These are phyloP conservation scores for Neofusicoccum sp. DNA, from an alignment of 2,329 filamentous ascomycete genomes.

Conservation along the genomic window DNA sequence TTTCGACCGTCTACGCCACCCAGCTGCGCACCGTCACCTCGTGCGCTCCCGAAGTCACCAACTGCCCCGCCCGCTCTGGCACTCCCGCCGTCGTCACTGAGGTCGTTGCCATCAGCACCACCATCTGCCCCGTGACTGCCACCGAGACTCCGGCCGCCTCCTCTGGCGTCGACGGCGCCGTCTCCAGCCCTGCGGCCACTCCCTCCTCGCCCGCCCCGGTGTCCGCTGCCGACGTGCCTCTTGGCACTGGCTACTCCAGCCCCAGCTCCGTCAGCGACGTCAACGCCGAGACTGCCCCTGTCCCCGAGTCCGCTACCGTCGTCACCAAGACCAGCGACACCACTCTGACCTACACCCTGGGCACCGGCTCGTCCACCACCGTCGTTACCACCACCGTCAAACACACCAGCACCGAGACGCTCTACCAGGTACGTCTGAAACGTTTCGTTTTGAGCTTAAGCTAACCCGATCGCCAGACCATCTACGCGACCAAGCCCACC, in stretches of 20 bases:
- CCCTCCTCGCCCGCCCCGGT: slow-evolving; percentile 20
- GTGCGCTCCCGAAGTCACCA: slow-evolving; percentile 21
- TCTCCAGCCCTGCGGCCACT: background rate
- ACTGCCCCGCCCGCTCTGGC: slow-evolving; percentile 23
- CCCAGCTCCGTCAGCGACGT: slow-evolving; percentile 13
- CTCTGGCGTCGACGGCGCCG: slow-evolving; percentile 15
- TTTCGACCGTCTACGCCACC: slow-evolving; percentile 23
- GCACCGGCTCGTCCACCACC: slow-evolving; percentile 46
- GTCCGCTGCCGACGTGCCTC: slow-evolving; percentile 23
- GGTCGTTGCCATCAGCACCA: slow-evolving; percentile 38
- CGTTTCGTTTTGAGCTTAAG: background rate
- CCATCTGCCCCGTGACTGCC: slow-evolving; percentile 44
- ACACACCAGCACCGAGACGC: slow-evolving; percentile 42
- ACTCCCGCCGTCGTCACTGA: slow-evolving; percentile 24
- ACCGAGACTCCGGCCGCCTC: slow-evolving; percentile 29
- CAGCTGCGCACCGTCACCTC: slow-evolving; percentile 20
- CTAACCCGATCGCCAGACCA: slow-evolving; percentile 10
- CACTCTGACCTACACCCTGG: slow-evolving; percentile 39
- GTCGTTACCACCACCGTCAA: slow-evolving; percentile 49
- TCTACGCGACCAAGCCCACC: slow-evolving; percentile 32
- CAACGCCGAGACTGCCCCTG: slow-evolving; percentile 11
- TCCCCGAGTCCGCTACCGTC: slow-evolving; percentile 20
- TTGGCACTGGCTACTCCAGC: slow-evolving; percentile 24
- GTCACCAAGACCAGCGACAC: slow-evolving; percentile 17
- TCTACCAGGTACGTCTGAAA: slow-evolving; percentile 1